Percentiles rank a stretch among this genome's conserved stretches.
Conservation (phyloP, 306 rosid genomes). For the Abrus pulchellus region DNA sequence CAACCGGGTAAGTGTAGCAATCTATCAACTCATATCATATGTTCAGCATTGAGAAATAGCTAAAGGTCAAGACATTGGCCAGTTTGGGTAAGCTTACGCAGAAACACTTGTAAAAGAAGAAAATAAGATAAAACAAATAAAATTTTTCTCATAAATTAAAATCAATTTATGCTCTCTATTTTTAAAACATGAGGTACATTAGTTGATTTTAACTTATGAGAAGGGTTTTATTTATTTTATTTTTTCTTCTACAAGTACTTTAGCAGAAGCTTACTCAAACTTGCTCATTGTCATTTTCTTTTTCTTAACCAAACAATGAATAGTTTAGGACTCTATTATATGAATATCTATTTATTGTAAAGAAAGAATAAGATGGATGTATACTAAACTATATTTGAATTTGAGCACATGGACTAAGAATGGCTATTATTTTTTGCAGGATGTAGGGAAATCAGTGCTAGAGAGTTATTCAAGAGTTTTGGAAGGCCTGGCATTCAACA, state of each 20-base stretch:
- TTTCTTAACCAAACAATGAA: neutral
- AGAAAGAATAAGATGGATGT: neutral
- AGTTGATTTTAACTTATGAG: no score
- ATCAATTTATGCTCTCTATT: no score
- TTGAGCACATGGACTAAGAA: conserved; percentile 17
- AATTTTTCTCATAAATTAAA: no score
- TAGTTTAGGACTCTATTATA: neutral
- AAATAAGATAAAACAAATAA: no score
- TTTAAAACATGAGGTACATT: no score
- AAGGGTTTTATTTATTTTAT: no score
- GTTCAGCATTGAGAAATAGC: conserved; percentile 17
- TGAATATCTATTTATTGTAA: conserved; percentile 11
- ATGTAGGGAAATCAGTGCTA: conserved; percentile 75
- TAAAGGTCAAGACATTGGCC: neutral
- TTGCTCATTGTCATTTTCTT: neutral
- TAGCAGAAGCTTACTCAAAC: no score
- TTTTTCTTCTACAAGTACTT: no score
- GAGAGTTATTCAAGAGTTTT: conserved; percentile 84
- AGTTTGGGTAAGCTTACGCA: no score
- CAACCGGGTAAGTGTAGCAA: conserved; percentile 63
- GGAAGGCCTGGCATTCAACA: conserved; percentile 77
- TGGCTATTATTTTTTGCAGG: conserved; percentile 55
- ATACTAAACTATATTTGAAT: neutral
- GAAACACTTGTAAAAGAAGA: no score
- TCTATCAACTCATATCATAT: neutral